Conservation (phyloP, 1,284 basidiomycete genomes). For the Boletus hoseneyae region DNA sequence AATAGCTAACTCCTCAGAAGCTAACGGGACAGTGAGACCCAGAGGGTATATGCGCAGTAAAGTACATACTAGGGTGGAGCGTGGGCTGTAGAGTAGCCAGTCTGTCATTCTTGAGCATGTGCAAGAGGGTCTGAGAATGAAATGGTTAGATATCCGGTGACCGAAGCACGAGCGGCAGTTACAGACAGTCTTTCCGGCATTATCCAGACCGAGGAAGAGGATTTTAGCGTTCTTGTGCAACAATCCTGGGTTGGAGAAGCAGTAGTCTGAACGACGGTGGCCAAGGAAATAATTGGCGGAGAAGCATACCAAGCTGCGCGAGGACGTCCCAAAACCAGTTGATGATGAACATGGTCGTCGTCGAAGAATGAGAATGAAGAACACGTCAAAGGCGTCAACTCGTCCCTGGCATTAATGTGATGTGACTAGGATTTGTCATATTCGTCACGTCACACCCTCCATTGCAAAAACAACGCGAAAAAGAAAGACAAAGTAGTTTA, state of each 20-base stretch:
- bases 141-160: slow-evolving; percentile 4
- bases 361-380: slow-evolving; percentile 24
- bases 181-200: slow-evolving; percentile 97
- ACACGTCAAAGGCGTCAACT: slow-evolving; percentile 15
- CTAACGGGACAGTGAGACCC: slow-evolving; percentile 41
- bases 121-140: slow-evolving; percentile 83
- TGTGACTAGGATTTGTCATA: slow-evolving; percentile 8
- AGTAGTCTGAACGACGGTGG: slow-evolving; percentile 2
- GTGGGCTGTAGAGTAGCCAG: slow-evolving; percentile 98
- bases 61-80: slow-evolving; percentile 87
- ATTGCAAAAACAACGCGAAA: no score
- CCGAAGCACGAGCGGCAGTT: neutral
- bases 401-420: slow-evolving; percentile 11
- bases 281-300: neutral
- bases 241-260: slow-evolving; percentile 58
- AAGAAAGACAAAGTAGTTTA: no score
- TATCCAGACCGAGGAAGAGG: slow-evolving; percentile 97
- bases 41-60: neutral
- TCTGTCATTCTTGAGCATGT: slow-evolving; percentile 99
- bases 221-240: slow-evolving; percentile 99
- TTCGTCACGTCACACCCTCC: neutral
- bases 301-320: slow-evolving; percentile 77
- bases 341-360: slow-evolving; percentile 72
- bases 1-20: slow-evolving; percentile 98
- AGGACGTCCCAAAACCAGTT: slow-evolving; percentile 97